Percentiles rank a stretch among this genome's conserved stretches.
These are phyloP conservation scores for Kuraishia ogatae DNA, from an alignment of 805 yeast species.

Conservation along the genomic window DNA sequence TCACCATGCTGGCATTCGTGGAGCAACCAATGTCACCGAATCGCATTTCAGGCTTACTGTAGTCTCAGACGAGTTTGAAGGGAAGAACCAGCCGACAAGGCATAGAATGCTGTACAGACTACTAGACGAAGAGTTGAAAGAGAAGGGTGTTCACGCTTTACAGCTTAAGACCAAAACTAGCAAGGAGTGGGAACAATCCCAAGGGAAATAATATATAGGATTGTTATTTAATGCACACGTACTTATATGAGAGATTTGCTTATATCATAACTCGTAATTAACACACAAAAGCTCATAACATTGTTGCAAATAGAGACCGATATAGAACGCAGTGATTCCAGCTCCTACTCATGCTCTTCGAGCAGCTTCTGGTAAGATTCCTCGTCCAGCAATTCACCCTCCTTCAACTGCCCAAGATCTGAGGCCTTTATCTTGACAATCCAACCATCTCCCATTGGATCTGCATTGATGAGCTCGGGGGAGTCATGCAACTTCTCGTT, in stretches of 20 bases:
- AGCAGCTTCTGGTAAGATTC: constrained; percentile 50
- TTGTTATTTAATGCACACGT: background rate
- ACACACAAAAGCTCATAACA: background rate
- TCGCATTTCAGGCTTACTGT: constrained; percentile 76
- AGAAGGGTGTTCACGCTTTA: constrained; percentile 76
- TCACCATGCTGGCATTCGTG: constrained; percentile 76
- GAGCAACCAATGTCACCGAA: constrained; percentile 63
- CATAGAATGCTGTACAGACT: constrained; percentile 68
- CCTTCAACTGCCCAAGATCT: constrained; percentile 27
- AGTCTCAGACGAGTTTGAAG: constrained; percentile 60
- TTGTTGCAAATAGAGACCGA: too few relatives aligned
- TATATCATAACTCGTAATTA: too few relatives aligned
- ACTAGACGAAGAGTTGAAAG: constrained; percentile 63
- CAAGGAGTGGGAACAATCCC: constrained; percentile 32
- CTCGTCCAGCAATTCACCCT: constrained; percentile 40
- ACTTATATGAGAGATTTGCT: background rate
- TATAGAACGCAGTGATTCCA: background rate
- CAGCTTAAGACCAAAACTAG: constrained; percentile 79
- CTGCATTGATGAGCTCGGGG: constrained; percentile 76
- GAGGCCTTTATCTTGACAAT: constrained; percentile 64
- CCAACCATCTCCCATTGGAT: constrained; percentile 95
- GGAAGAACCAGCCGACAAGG: constrained; percentile 59
- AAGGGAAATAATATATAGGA: background rate
- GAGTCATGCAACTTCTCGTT: constrained; percentile 57
- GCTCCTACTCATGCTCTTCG: constrained; percentile 35